Base-by-base conservation (phyloP, 257 asterid genomes). In the Rauvolfia tetraphylla region DNA sequence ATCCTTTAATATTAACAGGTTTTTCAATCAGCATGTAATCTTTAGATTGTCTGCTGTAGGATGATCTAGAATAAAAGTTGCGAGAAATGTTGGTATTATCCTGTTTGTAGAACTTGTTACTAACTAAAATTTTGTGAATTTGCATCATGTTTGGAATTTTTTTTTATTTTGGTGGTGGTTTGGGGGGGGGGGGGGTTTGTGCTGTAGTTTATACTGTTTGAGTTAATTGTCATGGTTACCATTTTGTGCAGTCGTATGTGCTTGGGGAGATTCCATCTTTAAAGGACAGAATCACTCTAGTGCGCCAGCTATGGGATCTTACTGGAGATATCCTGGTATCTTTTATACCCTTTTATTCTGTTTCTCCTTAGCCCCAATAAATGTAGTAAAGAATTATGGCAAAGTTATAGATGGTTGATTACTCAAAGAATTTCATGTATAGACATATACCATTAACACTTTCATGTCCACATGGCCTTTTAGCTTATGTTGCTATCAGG, bases 281-380 rank as follows among this genome's bases (percentile, higher is more conserved):
- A 31, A 82, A 90, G 86, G 99, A 91, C 90, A 90, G 97, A 85
- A 92, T 92, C 79, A 88, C 96, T 41, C 89, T 90, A 34, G 96
- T 91, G 75, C 99, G 98, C 79, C 97, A 91, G 80, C 96, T 95
- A 61, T 95, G 98, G 99, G 92, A 89, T 76, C 97, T 91, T 75
- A 91, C 98, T 27, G 90, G 75, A 70, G 98, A 92, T 78, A 88
- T 92, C 79, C 79, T 95, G 99, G 99, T 95, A 89, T 79, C 20
- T 75, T 33, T 79, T 62, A 7, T 70, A 7, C 71, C 25, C 25
- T 4, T 57, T 68, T 70, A 27, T 49, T 54, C 36, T 58, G 69
- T 29, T 54, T 53, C 8, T 25, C 75, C 29, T 25, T 7, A 18
- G 22, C 39, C 57, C 66, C 18, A 65, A 20, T 7, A 7, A 56